A percentile compares a stretch with the other conserved stretches of the same genome.
These are phyloP conservation scores for Draba incana DNA, from an alignment of 345 rosid species.

Conservation along the genomic window DNA sequence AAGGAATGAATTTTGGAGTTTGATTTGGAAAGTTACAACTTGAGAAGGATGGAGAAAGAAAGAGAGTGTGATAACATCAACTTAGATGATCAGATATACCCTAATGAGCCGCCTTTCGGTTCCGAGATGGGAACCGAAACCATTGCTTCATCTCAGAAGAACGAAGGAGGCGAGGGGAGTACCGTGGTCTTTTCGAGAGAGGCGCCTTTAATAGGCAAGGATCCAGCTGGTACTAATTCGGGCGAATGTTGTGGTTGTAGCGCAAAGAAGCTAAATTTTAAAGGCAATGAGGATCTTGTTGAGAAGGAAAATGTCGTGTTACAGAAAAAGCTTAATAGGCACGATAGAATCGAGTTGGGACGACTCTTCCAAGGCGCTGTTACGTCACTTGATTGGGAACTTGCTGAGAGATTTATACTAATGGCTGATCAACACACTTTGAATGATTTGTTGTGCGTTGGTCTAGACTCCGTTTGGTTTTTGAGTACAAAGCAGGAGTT, in stretches of 20 bases:
- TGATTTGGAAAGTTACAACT: not conserved
- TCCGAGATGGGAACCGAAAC: conserved; percentile 59
- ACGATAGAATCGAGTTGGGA: conserved; percentile 79
- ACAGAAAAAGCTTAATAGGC: conserved; percentile 66
- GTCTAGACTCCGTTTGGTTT: conserved; percentile 92
- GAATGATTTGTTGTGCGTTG: conserved; percentile 86
- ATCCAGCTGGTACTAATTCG: conserved; percentile 44
- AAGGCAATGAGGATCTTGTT: conserved; percentile 52
- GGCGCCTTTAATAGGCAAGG: conserved; percentile 55
- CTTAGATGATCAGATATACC: conserved; percentile 30
- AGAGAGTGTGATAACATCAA: conserved; percentile 24
- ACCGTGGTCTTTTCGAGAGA: conserved; percentile 66
- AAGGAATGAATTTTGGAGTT: not conserved
- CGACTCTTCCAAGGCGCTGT: conserved; percentile 77
- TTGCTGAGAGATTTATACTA: conserved; percentile 71
- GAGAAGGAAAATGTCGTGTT: conserved; percentile 51
- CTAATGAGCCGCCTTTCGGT: conserved; percentile 35
- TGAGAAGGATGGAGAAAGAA: conserved; percentile 20
- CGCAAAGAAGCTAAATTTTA: conserved; percentile 50
- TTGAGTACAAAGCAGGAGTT: conserved; percentile 74
- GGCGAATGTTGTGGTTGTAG: conserved; percentile 55
- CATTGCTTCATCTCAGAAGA: conserved; percentile 42
- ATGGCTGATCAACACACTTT: conserved; percentile 84
- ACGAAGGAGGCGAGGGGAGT: conserved; percentile 63
- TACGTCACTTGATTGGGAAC: conserved; percentile 86